Conservation (phyloP, 2,329 filamentous ascomycete genomes). For the Ramularia endophylla region DNA sequence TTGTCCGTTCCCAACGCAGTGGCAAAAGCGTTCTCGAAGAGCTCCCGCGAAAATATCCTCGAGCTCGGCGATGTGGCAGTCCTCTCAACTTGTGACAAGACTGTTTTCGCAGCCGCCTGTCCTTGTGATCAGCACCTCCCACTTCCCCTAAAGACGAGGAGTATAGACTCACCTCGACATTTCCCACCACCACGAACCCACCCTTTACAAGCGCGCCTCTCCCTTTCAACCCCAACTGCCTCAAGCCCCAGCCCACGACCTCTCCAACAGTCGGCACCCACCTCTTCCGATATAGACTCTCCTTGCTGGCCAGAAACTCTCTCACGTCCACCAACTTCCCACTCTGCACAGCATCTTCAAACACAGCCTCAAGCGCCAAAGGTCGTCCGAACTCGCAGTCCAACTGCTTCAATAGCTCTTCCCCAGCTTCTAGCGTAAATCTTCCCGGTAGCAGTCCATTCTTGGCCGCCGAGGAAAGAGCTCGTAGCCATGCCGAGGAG, state of each 20-base stretch:
- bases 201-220: constrained; percentile 46
- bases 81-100: constrained; percentile 30
- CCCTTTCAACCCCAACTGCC: constrained; percentile 49
- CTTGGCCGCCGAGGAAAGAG: constrained; percentile 62
- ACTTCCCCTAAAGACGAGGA: constrained; percentile 54
- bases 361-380: constrained; percentile 69
- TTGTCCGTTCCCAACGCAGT: constrained; percentile 20
- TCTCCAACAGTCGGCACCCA: constrained; percentile 55
- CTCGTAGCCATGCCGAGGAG: constrained; percentile 69
- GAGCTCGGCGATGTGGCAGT: constrained; percentile 30
- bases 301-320: constrained; percentile 59
- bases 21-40: constrained; percentile 26
- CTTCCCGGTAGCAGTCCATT: constrained; percentile 55
- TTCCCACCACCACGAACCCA: constrained; percentile 60
- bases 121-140: constrained; percentile 62
- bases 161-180: constrained; percentile 49
- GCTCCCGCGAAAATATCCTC: constrained; percentile 27
- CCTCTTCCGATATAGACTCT: constrained; percentile 65
- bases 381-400: constrained; percentile 78
- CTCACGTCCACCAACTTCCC: constrained; percentile 64
- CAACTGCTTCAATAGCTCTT: constrained; percentile 63
- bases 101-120: constrained; percentile 42
- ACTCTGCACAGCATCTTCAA: constrained; percentile 65
- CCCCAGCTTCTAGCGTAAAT: constrained; percentile 48
- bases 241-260: constrained; percentile 68